Base-by-base conservation (phyloP, 495 filamentous ascomycete species). In the Penicillium bovifimosum region DNA sequence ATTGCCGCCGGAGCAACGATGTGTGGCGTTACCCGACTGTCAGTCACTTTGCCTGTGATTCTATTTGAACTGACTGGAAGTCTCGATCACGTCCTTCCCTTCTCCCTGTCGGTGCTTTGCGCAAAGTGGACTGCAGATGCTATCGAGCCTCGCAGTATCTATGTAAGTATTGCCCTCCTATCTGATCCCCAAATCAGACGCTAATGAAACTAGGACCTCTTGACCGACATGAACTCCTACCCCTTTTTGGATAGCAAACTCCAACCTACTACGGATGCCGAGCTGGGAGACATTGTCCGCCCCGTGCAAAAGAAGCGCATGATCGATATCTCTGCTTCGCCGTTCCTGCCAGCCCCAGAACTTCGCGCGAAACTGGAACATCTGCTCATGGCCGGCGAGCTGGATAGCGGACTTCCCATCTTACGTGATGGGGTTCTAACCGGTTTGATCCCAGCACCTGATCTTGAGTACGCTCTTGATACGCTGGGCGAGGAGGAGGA, bases 51-150 rank as follows among this genome's bases (percentile, higher is more conserved):
- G 0, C 90, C 90, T 10, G 89, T 98, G 59, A 96, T 98, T 56
- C 76, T 96, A 0, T 97, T 98, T 62, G 93, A 98, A 65, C 72
- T 98, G 42, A 98, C 93, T 0, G 93, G 93, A 49, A 95, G 88
- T 70, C 69, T 98, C 17, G 86, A 96, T 61, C 93, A 97, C 58
- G 93, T 98, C 24, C 76, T 98, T 0, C 93, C 93, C 0, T 98
- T 98, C 68, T 96, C 91, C 1, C 68, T 98, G 36, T 87, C 88
- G 7, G 86, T 98, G 17, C 80, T 96, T 11, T 91, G 96, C 31
- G 85, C 91, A 35, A 98, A 98, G 70, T 98, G 93, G 93, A 96
- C 92, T 0, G 93, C 93, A 0, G 93, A 97, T 67, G 92, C 92
- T 8, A 78, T 98, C 34, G 93, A 98, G 65, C 93, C 93, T 40